Evolutionary conservation across 257 asterid species (phyloP).

Genomic region (Jacaranda mimosifolia): DNA sequence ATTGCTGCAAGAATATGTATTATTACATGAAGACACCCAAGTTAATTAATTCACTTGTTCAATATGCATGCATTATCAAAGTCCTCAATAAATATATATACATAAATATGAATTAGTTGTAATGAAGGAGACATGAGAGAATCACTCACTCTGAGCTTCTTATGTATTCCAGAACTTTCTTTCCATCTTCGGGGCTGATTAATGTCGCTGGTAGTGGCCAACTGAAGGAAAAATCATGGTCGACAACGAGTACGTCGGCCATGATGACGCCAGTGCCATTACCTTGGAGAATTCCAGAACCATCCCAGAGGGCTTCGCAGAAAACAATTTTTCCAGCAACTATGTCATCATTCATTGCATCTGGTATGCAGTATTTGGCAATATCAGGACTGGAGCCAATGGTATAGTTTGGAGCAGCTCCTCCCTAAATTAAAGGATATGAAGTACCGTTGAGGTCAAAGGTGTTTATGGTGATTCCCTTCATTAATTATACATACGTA

Average conservation of each 20-base stretch:
- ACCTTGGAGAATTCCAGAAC: constrained; percentile 45
- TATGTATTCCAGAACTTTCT: constrained; percentile 41
- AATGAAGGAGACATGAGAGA: background rate
- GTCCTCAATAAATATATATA: background rate
- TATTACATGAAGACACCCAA: no score
- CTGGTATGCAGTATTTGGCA: constrained; percentile 38
- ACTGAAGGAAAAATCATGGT: constrained; percentile 52
- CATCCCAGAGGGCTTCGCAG: constrained; percentile 52
- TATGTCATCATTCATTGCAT: constrained; percentile 45
- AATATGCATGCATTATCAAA: background rate
- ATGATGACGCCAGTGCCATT: constrained; percentile 53
- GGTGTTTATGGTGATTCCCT: constrained; percentile 70
- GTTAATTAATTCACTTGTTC: no score
- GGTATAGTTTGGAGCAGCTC: constrained; percentile 72
- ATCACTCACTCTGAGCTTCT: constrained; percentile 39
- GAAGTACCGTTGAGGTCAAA: constrained; percentile 54
- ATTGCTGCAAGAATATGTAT: constrained; percentile 41
- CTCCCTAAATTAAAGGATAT: constrained; percentile 76
- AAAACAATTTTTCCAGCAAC: constrained; percentile 59
- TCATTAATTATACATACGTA: constrained; percentile 3
- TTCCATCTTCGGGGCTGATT: constrained; percentile 47
- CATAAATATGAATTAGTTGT: background rate
- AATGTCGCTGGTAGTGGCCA: constrained; percentile 58
- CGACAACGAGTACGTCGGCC: constrained; percentile 37
- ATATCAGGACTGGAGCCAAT: constrained; percentile 48